Percentiles rank a stretch among this genome's conserved stretches.
phyloP scores from a whole-genome alignment of 2,329 filamentous ascomycete species.

The Pestalotiopsis sp. region DNA sequence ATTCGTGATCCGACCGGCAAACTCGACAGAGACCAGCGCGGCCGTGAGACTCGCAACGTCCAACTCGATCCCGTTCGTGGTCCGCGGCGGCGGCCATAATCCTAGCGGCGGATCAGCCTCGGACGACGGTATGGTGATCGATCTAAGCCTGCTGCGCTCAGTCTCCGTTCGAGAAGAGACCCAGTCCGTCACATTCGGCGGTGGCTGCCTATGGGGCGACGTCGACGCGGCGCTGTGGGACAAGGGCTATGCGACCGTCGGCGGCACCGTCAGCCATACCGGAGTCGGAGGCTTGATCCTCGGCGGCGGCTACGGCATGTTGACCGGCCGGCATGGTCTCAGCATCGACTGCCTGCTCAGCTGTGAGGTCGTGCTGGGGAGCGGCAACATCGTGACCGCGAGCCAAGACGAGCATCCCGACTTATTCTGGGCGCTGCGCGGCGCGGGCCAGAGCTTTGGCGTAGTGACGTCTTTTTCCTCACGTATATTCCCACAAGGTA shows the following conservation, averaged over 20 bases:
- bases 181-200: slow-evolving; percentile 47
- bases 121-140: slow-evolving; percentile 54
- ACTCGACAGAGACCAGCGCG: slow-evolving; percentile 31
- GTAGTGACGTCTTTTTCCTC: slow-evolving; percentile 41
- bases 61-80: slow-evolving; percentile 48
- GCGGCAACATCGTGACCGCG: slow-evolving; percentile 35
- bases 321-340: slow-evolving; percentile 55
- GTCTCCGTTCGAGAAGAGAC: slow-evolving; percentile 47
- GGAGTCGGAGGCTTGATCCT: slow-evolving; percentile 60
- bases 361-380: slow-evolving; percentile 38
- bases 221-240: slow-evolving; percentile 52
- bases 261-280: slow-evolving; percentile 63
- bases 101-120: slow-evolving; percentile 51
- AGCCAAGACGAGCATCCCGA: slow-evolving; percentile 42
- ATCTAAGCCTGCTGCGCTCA: slow-evolving; percentile 49
- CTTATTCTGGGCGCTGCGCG: slow-evolving; percentile 42
- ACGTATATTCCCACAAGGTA: slow-evolving; percentile 29
- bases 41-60: slow-evolving; percentile 44
- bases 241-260: slow-evolving; percentile 57
- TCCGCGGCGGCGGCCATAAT: slow-evolving; percentile 58
- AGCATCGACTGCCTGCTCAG: slow-evolving; percentile 41
- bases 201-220: slow-evolving; percentile 54
- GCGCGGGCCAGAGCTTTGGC: slow-evolving; percentile 43
- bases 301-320: slow-evolving; percentile 59
- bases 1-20: slow-evolving; percentile 42